Conservation (phyloP, 2,329 filamentous ascomycete species). For the Phyllosticta ampelicida region DNA sequence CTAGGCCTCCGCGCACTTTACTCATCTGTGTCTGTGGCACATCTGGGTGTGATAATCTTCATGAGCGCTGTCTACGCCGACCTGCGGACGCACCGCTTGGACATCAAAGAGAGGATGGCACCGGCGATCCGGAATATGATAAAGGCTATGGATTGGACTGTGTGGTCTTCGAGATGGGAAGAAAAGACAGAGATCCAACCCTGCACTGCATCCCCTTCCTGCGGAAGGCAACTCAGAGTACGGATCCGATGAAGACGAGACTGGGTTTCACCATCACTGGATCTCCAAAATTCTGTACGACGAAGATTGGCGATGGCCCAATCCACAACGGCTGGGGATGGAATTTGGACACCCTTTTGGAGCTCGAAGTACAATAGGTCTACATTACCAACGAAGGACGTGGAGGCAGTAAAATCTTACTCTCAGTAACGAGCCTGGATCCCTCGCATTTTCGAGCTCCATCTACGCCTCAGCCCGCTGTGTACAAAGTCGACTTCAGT, state of each 20-base stretch:
- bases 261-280: background rate
- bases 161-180: background rate
- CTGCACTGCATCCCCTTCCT: background rate
- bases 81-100: background rate
- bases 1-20: background rate
- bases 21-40: background rate
- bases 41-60: background rate
- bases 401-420: background rate
- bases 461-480: no score
- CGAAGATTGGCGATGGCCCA: background rate
- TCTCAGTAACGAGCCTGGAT: no score
- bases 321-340: background rate
- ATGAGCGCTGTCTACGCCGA: background rate
- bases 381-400: background rate
- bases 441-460: no score
- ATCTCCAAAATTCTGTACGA: background rate
- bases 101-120: background rate
- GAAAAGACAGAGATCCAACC: background rate
- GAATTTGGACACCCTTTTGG: background rate
- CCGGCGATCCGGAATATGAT: background rate
- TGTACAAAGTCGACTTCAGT: no score
- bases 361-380: background rate
- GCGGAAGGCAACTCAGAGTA: background rate
- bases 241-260: background rate
- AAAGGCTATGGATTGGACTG: conserved; percentile 2